Evolutionary conservation across 2,329 filamentous ascomycete species (phyloP), one percentile per base, ranked within the genome.

Genomic region (Talaromyces verruculosus): DNA sequence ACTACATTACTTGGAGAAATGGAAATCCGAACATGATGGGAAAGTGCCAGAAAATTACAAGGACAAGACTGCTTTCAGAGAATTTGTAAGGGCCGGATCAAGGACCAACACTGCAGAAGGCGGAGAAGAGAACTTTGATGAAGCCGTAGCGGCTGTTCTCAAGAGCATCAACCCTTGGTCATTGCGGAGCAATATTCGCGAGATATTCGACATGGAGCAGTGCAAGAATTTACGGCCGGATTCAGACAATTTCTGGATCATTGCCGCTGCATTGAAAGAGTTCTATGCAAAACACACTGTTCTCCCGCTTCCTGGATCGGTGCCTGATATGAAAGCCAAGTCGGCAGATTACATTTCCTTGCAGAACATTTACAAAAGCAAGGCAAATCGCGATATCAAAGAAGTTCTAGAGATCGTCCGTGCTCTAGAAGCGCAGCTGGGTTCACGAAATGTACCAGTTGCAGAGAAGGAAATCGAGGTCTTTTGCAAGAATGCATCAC

Each of bases 301-400:
- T 33, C 84, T 99, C 5, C 95, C 95, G 17, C 83, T 99, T 0
- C 90, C 93, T 0, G 96, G 95, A 13, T 88, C 90, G 2, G 83
- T 99, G 1, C 95, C 96, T 1, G 95, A 99, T 77, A 99, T 99
- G 95, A 99, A 99, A 81, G 93, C 95, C 2, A 87, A 94, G 74
- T 97, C 93, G 3, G 87, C 85, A 65, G 90, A 96, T 68, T 99
- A 99, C 80, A 90, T 99, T 70, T 84, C 89, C 72, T 84, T 99
- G 13, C 95, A 98, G 76, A 94, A 91, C 72, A 87, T 98, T 67
- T 99, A 98, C 86, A 97, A 96, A 79, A 79, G 83, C 25, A 96
- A 97, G 78, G 93, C 95, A 51, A 88, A 90, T 39, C 82, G 86
- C 72, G 95, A 99, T 73, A 82, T 89, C 15, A 85, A 87, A 35